Evolutionary conservation across 495 filamentous ascomycete genomes (phyloP), one percentile per base, ranked within the genome.

Genomic region (Hyaloscypha finlandica): DNA sequence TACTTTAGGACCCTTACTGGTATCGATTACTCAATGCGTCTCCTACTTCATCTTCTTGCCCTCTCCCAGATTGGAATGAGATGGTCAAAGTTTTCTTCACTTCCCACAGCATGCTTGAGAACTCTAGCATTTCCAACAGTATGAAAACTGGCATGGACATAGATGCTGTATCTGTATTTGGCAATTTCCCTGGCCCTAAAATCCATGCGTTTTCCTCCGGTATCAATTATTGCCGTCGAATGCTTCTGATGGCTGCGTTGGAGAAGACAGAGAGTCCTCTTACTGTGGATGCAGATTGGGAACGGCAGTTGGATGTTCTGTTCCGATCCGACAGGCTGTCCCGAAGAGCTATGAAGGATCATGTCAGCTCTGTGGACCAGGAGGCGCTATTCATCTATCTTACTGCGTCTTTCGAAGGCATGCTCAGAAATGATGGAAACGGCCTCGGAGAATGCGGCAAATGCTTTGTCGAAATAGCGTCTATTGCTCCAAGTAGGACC

Each of bases 201-300:
- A 76, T 86, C 3, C 80, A 83, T 58, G 85, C 88, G 4, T 88
- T 90, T 65, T 78, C 85, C 25, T 78, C 88, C 33, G 86, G 90
- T 29, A 77, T 96, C 60, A 78, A 81, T 2, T 96, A 91, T 71
- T 88, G 88, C 67, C 88, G 88, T 35, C 86, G 88, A 29, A 85
- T 93, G n/a, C 77, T 96, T 3, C 81, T 96, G 37, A 83, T 90
- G 70, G 81, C 91, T 63, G 91, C 91, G 4, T 81, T 96, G 48
- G 78, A 79, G 14, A 78, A 82, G 9, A 81, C 83, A 6, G 72
- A 75, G 0, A 78, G 80, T 12, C 63, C 75, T 6, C 74, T 90
- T 20, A 84, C 84, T 9, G 78, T 93, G 42, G 89, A 96, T 68
- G 85, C 89, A 63, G 91, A 94, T 59, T 97, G 94, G 94, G 93